Evolutionary conservation across 164 flowering plant species (phyloP), one percentile per base, ranked within the genome.

Genomic region (Hamamelis virginiana): DNA sequence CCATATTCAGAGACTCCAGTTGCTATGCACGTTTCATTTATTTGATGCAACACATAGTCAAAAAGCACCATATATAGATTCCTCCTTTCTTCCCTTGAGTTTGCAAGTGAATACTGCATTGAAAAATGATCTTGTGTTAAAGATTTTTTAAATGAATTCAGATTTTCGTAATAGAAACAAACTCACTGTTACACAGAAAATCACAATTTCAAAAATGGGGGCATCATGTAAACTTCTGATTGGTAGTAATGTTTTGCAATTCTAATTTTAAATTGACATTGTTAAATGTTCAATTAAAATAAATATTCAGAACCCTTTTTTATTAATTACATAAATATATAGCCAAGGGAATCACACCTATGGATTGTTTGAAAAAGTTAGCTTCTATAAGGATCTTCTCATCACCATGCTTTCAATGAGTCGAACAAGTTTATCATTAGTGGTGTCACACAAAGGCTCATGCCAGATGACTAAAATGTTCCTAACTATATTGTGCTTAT

Each of bases 21-120:
- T 67, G 87, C 80, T 59, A 75, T 46, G 75, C 87, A 83, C 38
- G 80, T 58, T 69, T 88, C 91, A 85, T 90, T 95, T 69, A 90
- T 82, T 77, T 87, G 89, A 86, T 93, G 82, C 76, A 96, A 70
- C 48, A 85, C 95, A 82, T 87, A 90, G 80, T 96, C 99, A 68
- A 96, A 87, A 66, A 96, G 90, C 73, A 96, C 88, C 66, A 81
- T 65, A 77, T 82, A 93, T 13, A 96, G 83, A 80, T 91, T 89
- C 75, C 92, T 87, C 85, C 93, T 87, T 65, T 87, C 98, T 67
- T 90, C 96, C 78, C 88, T 86, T 46, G 92, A 83, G 75, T 82
- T 85, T 64, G 95, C 89, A 33, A 76, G 85, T 11, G 91, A 84
- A 79, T 90, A 90, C 99, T 96, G 98, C 86, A 82, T 65, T 61